Evolutionary conservation across 2,329 filamentous ascomycete genomes (phyloP).

Genomic region (Fusarium sp.): DNA sequence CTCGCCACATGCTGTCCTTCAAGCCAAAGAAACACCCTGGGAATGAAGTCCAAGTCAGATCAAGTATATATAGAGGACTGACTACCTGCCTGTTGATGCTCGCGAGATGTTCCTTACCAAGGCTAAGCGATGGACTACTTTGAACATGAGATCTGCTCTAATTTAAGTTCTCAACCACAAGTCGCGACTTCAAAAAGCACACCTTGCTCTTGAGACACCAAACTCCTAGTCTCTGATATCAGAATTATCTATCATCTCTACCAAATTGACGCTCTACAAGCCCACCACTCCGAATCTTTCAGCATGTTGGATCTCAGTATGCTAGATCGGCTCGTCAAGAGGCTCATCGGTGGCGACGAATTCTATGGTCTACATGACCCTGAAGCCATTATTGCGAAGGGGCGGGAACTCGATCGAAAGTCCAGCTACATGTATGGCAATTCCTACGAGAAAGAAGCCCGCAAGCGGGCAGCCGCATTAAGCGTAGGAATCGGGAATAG

Average conservation of each 20-base stretch:
- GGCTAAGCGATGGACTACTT: no score
- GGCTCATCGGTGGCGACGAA: background rate
- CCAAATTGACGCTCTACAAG: background rate
- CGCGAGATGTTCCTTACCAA: no score
- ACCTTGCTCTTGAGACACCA: accelerated
- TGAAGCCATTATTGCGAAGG: background rate
- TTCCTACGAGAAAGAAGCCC: background rate
- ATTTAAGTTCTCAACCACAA: background rate
- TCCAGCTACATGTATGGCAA: background rate
- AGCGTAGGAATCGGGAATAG: background rate
- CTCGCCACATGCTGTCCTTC: background rate
- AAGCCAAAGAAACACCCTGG: background rate
- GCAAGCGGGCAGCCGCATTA: accelerated
- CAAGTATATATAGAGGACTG: background rate
- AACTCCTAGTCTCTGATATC: accelerated
- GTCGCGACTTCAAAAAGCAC: accelerated
- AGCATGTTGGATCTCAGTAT: background rate
- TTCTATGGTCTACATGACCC: background rate
- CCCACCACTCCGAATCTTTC: background rate
- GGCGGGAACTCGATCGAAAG: background rate
- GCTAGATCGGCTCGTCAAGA: background rate
- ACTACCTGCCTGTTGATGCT: accelerated
- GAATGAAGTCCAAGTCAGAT: background rate
- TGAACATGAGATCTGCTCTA: accelerated
- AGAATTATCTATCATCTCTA: accelerated